Evolutionary conservation across 495 filamentous ascomycete genomes (phyloP), one percentile per base, ranked within the genome.

Genomic region (Penicillium salamii): DNA sequence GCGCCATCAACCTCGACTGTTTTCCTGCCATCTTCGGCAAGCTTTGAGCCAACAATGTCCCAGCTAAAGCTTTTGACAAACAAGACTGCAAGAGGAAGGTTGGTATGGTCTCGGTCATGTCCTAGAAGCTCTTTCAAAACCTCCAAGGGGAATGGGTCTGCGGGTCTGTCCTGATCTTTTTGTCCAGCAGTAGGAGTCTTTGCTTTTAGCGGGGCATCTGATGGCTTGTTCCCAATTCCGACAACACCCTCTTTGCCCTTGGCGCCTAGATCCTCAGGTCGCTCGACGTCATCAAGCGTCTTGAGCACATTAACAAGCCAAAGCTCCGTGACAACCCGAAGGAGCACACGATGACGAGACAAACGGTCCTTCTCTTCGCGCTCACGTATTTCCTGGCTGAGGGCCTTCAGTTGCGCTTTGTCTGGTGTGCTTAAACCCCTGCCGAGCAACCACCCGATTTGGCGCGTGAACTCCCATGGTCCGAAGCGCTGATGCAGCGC

Each of bases 31-130:
- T 96, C 89, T 17, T 83, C 77, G 8, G 79, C 71, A 21, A 71
- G 58, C 58, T 85, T 89, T 31, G 90, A 81, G 2, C 93, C 93
- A 12, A 99, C 70, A 20, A 97, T 78, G 73, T 99, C 93, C 90
- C 93, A 99, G 52, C 85, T 86, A 62, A 97, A 99, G 17, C 85
- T 85, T 72, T 97, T 99, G 41, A 95, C 91, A 58, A 99, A 99
- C 11, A 92, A 72, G 26, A 96, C 92, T 3, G 96, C 84, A 47
- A 99, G 72, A 2, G 95, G 90, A 33, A 99, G 71, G 62, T 97
- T 97, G 23, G 80, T 74, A 66, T 97, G 93, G 51, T 99, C 92
- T 14, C 88, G 80, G 59, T 99, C 93, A 61, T 96, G 85, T 2
- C 91, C 90, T 4, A 97, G 79, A 46, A 99, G 78, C 61, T 99